Evolutionary conservation across 1,139 yeast genomes (phyloP), one percentile per base, ranked within the genome.

Genomic region (Pichia sp.): DNA sequence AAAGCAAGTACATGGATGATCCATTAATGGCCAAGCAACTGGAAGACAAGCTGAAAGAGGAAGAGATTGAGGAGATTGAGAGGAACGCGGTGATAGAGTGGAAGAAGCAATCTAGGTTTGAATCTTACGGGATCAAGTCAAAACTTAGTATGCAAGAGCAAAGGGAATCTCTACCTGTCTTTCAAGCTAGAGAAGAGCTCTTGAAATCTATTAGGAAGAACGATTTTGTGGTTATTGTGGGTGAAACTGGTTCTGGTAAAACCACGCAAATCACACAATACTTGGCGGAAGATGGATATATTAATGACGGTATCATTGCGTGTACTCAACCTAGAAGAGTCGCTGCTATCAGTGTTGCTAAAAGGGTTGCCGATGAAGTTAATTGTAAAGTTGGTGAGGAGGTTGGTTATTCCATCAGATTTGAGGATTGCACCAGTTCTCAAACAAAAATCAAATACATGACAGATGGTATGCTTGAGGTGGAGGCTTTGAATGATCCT

Each of bases 401-500:
- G 37, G 87, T 79, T 34, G 86, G 86, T 25, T 78, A 77, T 51
- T 66, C 73, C 5, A 83, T 91, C 48, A 81, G 99, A 67, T 91
- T 91, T 57, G 98, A 93, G 50, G 91, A 91, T 60, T 82, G 77
- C 47, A 84, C 95, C 3, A 69, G 81, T 28, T 69, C 72, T 33
- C 78, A 74, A 48, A 91, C 99, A 2, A 72, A 84, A 32, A 69
- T 91, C 52, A 88, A 88, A 61, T 91, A 91, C 63, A 86, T 91
- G 97, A 91, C 99, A 10, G 99, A 91, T 65, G 99, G 99, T 77
- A 88, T 91, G 96, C 70, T 91, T 37, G 67, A 91, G 50, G 74
- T 97, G 54, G 99, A 91, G 62, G 97, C 97, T 17, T 86, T 91
- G 95, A 88, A 81, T 43, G 98, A 91, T 59, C 96, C 88, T 47